A percentile compares a stretch with the other conserved stretches of the same genome.
These are phyloP conservation scores for Naganishia onofrii DNA, from an alignment of 768 basidiomycete species.

Conservation along the genomic window DNA sequence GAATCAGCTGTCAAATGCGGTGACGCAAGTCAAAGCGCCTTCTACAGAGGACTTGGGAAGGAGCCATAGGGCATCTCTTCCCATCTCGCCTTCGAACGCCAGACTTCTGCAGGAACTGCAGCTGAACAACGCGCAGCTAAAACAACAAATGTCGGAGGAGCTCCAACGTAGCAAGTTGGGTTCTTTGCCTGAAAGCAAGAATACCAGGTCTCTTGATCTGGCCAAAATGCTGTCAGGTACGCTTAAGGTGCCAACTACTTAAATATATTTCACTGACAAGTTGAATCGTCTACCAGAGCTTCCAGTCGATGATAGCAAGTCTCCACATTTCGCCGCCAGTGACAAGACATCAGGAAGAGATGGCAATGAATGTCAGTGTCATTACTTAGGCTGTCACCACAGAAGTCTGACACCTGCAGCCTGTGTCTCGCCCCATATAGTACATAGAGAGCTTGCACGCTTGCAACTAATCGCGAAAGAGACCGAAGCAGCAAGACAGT, in stretches of 20 bases:
- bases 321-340: neutral
- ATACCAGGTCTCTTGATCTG: neutral
- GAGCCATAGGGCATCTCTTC: neutral
- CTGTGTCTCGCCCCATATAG: neutral
- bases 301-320: neutral
- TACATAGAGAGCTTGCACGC: neutral
- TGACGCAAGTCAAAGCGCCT: neutral
- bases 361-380: neutral
- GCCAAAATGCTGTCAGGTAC: neutral
- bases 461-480: conserved; percentile 9
- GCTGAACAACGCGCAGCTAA: conserved; percentile 28
- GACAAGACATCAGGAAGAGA: neutral
- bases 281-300: neutral
- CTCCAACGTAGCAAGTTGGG: conserved; percentile 31
- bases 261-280: neutral
- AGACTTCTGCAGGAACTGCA: conserved; percentile 31
- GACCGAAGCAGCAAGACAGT: conserved; percentile 8
- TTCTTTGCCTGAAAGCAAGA: conserved; percentile 6
- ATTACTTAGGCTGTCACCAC: too few species aligned
- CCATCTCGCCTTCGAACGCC: conserved; percentile 18
- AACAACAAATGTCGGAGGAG: conserved; percentile 35
- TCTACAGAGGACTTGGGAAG: neutral
- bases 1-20: conserved; percentile 55
- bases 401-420: neutral
- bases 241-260: neutral